Conservation (phyloP, 2,329 filamentous ascomycete species). For the Colletotrichum sp. region DNA sequence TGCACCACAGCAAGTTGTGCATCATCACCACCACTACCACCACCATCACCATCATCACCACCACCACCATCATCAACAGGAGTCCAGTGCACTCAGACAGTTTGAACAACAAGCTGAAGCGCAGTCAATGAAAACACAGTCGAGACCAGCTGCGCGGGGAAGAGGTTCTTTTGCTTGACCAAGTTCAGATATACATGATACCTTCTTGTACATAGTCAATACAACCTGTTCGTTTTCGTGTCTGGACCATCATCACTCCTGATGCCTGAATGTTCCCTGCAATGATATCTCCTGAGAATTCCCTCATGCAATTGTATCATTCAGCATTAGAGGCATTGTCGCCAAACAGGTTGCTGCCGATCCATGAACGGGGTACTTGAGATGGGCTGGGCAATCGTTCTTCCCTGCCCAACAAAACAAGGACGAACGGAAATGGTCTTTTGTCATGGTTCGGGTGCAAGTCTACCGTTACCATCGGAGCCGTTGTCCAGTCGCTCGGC, state of each 20-base stretch:
- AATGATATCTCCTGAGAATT: not conserved
- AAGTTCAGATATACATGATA: not conserved
- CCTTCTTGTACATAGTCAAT: not conserved
- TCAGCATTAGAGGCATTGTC: not conserved
- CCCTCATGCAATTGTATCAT: rapidly evolving
- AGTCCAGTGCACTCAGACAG: not conserved
- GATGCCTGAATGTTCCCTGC: not conserved
- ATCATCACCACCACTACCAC: not conserved
- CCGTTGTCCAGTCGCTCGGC: not conserved
- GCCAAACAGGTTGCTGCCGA: not conserved
- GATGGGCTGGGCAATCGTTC: not conserved
- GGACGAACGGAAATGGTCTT: not conserved
- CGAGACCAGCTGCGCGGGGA: not conserved
- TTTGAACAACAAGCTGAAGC: not conserved
- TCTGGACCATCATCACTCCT: not conserved
- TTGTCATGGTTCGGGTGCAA: not conserved
- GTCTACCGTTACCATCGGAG: not conserved
- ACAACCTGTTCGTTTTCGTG: not conserved
- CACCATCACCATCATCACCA: conserved; percentile 8
- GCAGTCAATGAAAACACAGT: not conserved
- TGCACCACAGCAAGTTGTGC: not conserved
- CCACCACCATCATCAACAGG: conserved; percentile 1
- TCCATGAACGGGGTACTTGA: not conserved
- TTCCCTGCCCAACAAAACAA: not conserved
- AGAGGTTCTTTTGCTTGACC: not conserved